phyloP scores from a whole-genome alignment of 106 monocot genomes.

The Agapanthus africanus region DNA sequence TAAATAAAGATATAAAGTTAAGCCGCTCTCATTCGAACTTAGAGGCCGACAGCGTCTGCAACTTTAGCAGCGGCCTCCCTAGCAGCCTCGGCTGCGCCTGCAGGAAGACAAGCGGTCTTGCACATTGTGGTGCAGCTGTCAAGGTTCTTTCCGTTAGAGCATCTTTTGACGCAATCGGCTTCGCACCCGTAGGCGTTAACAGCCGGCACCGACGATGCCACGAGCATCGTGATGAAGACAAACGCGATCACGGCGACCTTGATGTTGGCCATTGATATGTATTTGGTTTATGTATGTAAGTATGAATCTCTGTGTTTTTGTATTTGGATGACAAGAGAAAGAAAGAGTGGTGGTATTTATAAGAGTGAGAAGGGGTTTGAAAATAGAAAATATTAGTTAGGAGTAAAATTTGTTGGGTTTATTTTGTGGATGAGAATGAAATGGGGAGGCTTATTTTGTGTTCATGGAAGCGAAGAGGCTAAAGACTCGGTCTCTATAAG shows the following conservation, averaged over 20 bases:
- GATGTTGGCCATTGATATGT: neutral
- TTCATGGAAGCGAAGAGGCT: no score
- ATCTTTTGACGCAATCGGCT: neutral
- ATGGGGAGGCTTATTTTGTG: neutral
- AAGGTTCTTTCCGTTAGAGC: constrained; percentile 9
- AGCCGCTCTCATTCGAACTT: no score
- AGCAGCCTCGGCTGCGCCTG: constrained; percentile 1
- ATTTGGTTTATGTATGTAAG: neutral
- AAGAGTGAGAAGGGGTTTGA: no score
- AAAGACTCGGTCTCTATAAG: no score
- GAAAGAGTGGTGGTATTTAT: neutral
- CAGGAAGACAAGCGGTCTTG: neutral
- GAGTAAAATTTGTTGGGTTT: neutral
- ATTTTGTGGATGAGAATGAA: neutral
- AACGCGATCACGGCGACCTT: neutral
- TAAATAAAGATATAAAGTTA: no score
- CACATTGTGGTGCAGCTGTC: neutral
- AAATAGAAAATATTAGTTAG: no score
- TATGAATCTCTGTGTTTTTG: neutral
- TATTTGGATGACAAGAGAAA: neutral
- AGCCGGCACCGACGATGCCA: neutral
- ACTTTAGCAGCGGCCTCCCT: neutral
- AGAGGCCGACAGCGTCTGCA: neutral
- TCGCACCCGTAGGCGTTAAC: neutral
- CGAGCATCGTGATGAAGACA: neutral